Percentiles rank a stretch among this genome's conserved stretches.
phyloP scores from a whole-genome alignment of 2,329 filamentous ascomycete species.

The Talaromyces rugulosus region DNA sequence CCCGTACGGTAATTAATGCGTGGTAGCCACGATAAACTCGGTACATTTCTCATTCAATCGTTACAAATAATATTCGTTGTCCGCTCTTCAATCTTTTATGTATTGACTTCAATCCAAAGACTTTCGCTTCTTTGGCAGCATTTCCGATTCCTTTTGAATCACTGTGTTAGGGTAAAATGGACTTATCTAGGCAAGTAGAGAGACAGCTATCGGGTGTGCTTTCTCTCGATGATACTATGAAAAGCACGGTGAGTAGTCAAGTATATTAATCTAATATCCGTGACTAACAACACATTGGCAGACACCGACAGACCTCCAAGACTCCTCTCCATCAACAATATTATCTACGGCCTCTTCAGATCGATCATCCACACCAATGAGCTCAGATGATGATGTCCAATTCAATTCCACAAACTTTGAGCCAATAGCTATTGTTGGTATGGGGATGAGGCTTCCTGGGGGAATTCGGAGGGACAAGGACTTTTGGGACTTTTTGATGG shows the following conservation, averaged over 20 bases:
- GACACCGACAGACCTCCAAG: neutral
- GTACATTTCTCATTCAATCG: too few species aligned
- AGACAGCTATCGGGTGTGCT: neutral
- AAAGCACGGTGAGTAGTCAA: neutral
- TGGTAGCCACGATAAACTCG: too few species aligned
- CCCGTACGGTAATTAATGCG: neutral
- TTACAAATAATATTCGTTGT: too few species aligned
- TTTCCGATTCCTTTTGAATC: neutral
- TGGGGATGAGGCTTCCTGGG: slow-evolving; percentile 13
- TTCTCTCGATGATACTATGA: neutral
- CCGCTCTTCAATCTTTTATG: too few species aligned
- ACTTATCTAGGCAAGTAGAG: neutral
- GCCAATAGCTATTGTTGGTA: slow-evolving; percentile 14
- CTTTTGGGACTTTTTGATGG: slow-evolving; percentile 14
- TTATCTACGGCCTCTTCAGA: neutral
- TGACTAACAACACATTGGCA: neutral
- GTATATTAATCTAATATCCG: neutral
- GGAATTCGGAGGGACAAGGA: neutral
- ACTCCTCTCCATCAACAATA: neutral
- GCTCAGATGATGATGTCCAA: neutral
- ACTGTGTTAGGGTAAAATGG: too few species aligned
- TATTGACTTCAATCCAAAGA: too few species aligned
- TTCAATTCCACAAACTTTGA: neutral
- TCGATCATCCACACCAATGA: neutral
- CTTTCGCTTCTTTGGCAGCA: neutral